phyloP scores from a whole-genome alignment of 2,329 filamentous ascomycete species.

The Dothistroma septosporum region DNA sequence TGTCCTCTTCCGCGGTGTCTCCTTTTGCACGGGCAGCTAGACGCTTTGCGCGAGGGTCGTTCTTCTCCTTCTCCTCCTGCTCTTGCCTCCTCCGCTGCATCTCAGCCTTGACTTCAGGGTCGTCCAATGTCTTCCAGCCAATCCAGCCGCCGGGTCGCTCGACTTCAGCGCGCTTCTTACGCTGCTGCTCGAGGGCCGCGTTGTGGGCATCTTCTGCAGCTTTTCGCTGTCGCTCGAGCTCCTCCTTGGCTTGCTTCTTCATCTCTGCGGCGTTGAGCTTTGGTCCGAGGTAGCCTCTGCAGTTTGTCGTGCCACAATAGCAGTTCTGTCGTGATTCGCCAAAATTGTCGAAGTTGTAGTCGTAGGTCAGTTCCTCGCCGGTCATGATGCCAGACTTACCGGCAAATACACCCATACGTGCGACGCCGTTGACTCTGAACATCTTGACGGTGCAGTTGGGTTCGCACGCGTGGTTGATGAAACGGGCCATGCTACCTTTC shows the following conservation, averaged over 20 bases:
- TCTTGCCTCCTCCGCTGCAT: conserved; percentile 28
- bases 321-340: conserved; percentile 49
- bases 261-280: conserved; percentile 31
- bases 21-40: conserved; percentile 17
- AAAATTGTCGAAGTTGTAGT: conserved; percentile 65
- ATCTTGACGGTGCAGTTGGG: conserved; percentile 80
- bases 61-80: conserved; percentile 30
- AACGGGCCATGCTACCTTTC: conserved; percentile 89
- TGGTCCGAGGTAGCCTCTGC: conserved; percentile 54
- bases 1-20: conserved; percentile 5
- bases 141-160: conserved; percentile 28
- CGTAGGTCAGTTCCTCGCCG: conserved; percentile 93
- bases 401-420: conserved; percentile 94
- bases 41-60: conserved; percentile 27
- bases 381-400: conserved; percentile 86
- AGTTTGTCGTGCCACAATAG: conserved; percentile 57
- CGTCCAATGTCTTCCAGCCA: conserved; percentile 32
- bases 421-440: conserved; percentile 92
- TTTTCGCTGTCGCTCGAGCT: conserved; percentile 26
- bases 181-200: conserved; percentile 27
- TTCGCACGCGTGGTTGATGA: conserved; percentile 95
- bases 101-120: conserved; percentile 28
- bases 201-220: conserved; percentile 28
- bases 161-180: conserved; percentile 28
- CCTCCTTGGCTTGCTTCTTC: conserved; percentile 29